Evolutionary conservation across 164 flowering plant species (phyloP), one percentile per base, ranked within the genome.

Genomic region (Amborella trichopoda): DNA sequence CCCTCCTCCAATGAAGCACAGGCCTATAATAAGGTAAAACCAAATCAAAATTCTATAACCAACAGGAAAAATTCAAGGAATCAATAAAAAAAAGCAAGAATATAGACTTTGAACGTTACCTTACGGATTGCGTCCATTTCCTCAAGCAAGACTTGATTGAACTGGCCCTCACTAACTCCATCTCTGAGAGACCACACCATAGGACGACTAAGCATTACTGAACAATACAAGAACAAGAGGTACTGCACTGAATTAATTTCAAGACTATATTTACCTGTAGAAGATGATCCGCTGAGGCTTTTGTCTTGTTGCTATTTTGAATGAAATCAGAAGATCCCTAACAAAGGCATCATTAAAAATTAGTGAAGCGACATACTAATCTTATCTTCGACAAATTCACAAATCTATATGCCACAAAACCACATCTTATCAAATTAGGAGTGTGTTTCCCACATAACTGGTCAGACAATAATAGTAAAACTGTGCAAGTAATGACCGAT

Each of bases 81-180:
- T 16, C 16, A 16, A 22, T 38, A 6, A 6, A 19, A 2, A 38
- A 16, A 38, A 2, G 17, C 8, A 16, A n/a, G 20, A 16, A 21
- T 8, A 6, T 11, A 38, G 17, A 11, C 11, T n/a, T n/a, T 16
- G 30, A 50, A 53, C 28, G 26, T 41, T 20, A 85, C 97, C 94
- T 82, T 77, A 21, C 93, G 65, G 17, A 89, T 89, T 40, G 95
- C 97, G 60, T 76, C 81, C 28, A 89, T 56, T 65, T 89, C 97
- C 26, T 72, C 73, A 4, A 78, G 78, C 28, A 89, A 70, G 40
- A 85, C 94, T 75, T 89, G 90, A 60, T 72, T 70, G 64, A 89
- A 89, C 30, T 85, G 94, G 33, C 94, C 95, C 64, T 89, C 97
- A 51, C 97, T 89, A 28, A 89, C 97, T 47, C 97, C 97, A 59